A percentile compares a stretch with the other conserved stretches of the same genome.
Conservation (phyloP, 371 early-diverging fungal genomes). For the Rhizopus delemar region DNA sequence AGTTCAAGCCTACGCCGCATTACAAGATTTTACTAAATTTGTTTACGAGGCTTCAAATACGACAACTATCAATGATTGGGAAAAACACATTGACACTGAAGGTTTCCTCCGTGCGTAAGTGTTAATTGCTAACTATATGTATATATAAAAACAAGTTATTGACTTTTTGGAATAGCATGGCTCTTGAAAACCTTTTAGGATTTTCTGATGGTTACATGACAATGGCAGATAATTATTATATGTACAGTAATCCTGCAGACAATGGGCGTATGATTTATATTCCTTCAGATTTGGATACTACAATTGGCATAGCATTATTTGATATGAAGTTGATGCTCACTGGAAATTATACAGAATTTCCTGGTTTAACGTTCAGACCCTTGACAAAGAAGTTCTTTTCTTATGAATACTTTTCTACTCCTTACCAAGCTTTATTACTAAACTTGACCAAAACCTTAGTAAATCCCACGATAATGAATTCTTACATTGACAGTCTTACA, state of each 20-base stretch:
- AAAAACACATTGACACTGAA: conserved; percentile 16
- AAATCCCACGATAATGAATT: conserved; percentile 16
- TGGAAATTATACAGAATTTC: conserved; percentile 30
- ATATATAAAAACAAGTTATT: not conserved
- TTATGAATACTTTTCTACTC: conserved; percentile 13
- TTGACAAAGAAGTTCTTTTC: conserved; percentile 16
- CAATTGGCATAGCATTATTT: conserved; percentile 24
- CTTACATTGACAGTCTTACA: conserved; percentile 21
- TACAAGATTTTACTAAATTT: conserved; percentile 26
- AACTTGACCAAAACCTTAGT: conserved; percentile 14
- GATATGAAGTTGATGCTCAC: conserved; percentile 7
- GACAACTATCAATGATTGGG: conserved; percentile 21
- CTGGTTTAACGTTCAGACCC: conserved; percentile 25
- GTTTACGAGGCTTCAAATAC: conserved; percentile 3
- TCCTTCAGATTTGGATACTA: conserved; percentile 32
- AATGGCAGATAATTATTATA: conserved; percentile 28
- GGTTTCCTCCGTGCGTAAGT: conserved; percentile 24
- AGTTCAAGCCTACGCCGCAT: conserved; percentile 1
- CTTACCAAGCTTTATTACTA: conserved; percentile 15
- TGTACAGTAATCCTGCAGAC: conserved; percentile 21
- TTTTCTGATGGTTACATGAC: conserved; percentile 33
- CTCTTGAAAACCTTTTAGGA: conserved; percentile 30
- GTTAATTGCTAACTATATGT: not conserved
- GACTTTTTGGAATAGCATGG: conserved; percentile 31
- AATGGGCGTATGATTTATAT: conserved; percentile 27